Base-by-base conservation (phyloP, 371 early-diverging fungal genomes). In the Catenaria anguillulae region DNA sequence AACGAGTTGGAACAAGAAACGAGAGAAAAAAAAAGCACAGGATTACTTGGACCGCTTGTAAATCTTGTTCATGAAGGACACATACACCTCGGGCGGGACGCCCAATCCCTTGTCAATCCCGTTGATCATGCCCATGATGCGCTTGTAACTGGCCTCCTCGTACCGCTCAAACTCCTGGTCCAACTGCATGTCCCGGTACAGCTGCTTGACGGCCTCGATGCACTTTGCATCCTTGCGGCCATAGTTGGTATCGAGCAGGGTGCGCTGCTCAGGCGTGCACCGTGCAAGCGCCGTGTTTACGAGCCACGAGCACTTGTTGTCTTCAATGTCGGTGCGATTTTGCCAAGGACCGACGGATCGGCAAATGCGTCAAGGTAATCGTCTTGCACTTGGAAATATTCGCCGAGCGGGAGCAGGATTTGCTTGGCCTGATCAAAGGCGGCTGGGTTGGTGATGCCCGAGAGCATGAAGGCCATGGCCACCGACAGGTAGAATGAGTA, bases 401-500 rank as follows among this genome's bases (percentile, higher is more conserved):
- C 88, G 56, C 97, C 97, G 58, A 97, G 77, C 31, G 93, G 95
- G 54, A 96, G 77, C 56, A 96, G 79, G 58, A 97, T 87, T 42
- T 74, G 77, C 66, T 82, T 75, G 42, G 95, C 90, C 64, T 86
- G 80, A 74, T 84, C 74, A 81, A 79, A 92, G 29, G 86, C 86
- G 17, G 70, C 68, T 63, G 83, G 85, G 48, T 82, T 78, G 66
- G 84, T 81, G 62, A 88, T 75, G 60, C 92, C 93, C 63, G 79
- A 78, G 84, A 92, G 84, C 61, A 80, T 77, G 84, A 97, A 88
- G 45, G 92, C 92, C 61, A 91, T 73, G 45, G 94, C 96, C 31
- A 97, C 92, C 33, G 98, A 97, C 56, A 98, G 81, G 75, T 98
- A 96, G 82, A 98, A 97, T 42, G 97, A 93, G 78, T 98, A 98